Evolutionary conservation across 192 early-diverging fungal genomes (phyloP).

Genomic region (Backusella tarrabulga): DNA sequence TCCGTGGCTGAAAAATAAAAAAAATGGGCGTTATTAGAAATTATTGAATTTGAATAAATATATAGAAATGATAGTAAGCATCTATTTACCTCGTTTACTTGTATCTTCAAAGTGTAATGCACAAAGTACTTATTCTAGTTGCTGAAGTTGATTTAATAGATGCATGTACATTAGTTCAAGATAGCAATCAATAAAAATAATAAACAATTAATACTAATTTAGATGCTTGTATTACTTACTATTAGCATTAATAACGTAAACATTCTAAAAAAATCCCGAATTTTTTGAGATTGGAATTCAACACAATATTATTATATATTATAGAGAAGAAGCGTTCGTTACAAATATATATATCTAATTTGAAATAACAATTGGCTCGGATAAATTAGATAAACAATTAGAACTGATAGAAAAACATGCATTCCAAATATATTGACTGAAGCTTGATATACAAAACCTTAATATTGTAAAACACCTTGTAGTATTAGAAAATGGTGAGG

Average conservation of each 20-base stretch:
- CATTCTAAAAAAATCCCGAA: not conserved
- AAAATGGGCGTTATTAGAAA: not conserved
- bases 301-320: no score
- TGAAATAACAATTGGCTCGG: no score
- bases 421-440: no score
- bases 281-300: not conserved
- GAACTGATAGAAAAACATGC: no score
- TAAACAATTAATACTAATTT: not conserved
- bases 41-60: not conserved
- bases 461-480: no score
- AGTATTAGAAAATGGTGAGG: no score
- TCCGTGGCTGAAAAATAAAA: not conserved
- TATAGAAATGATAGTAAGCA: not conserved
- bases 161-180: not conserved
- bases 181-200: not conserved
- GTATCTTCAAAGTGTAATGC: not conserved
- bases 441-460: no score
- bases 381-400: no score
- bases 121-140: not conserved
- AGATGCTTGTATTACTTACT: not conserved
- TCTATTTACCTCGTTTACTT: not conserved
- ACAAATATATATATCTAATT: no score
- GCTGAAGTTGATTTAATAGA: not conserved
- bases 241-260: not conserved
- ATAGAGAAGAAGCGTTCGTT: no score